Evolutionary conservation across 768 basidiomycete genomes (phyloP), one percentile per base, ranked within the genome.

Genomic region (Rhodotorula paludigena): DNA sequence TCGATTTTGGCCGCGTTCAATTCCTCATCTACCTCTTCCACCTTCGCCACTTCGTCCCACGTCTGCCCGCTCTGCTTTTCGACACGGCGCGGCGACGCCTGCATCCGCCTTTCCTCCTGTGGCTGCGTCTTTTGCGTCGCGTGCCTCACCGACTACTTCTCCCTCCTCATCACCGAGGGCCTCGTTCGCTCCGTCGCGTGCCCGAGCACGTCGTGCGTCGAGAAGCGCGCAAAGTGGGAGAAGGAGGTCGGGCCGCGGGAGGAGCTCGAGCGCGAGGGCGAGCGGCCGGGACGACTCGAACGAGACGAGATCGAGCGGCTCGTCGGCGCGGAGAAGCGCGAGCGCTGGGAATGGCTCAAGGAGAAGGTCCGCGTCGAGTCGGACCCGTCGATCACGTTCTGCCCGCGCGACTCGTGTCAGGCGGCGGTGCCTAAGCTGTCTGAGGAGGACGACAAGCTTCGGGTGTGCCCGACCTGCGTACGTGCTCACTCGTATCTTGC

Each of bases 361-460:
- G 72, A 76, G 59, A 76, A 76, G 68, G 57, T 63, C 25, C 20
- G 64, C 28, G 54, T 74, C 12, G 75, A 76, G 57, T 38, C 35
- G 68, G 75, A 76, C 57, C 75, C 75, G 35, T 69, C 63, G 4
- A 71, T 74, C 21, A 45, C 69, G 20, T 74, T 66, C 33, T 76
- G 75, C 36, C 75, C 75, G 0, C 60, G 72, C 9, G 62, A 66
- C 3, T 21, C 59, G 0, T 76, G 75, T 52, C 72, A 74, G 38
- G 65, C 75, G 1, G 23, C 73, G 11, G 72, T 74, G 2, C 66
- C 68, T 5, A 59, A 66, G 30, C 63, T 69, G 10, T 39, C 18
- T 1, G 71, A 55, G n/a, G 54, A 73, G 57, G 73, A 75, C 49
- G 74, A 74, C 33, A 66, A 70, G 61, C 63, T 75, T 7, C 68